Evolutionary conservation across 306 rosid species (phyloP).

Genomic region (Lathyrus oleraceus): DNA sequence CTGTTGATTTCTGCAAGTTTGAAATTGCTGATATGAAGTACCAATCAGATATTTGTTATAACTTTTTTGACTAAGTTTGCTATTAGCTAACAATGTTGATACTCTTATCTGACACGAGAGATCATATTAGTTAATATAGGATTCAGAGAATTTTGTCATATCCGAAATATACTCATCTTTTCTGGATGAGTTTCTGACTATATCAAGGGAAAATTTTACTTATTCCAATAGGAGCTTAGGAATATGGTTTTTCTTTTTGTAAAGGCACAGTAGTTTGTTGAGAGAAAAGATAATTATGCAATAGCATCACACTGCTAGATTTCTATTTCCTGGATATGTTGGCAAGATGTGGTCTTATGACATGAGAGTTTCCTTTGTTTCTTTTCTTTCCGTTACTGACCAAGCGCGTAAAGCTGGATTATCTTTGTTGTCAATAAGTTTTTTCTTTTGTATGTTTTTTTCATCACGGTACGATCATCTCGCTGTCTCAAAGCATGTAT

Average conservation of each 20-base stretch:
- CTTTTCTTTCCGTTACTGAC: not conserved
- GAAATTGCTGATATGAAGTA: not conserved
- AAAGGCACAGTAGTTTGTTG: not conserved
- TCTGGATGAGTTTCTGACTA: not conserved
- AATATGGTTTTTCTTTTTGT: conserved; percentile 4
- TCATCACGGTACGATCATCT: not conserved
- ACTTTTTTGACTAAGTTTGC: not conserved
- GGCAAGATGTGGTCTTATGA: not conserved
- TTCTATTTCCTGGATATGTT: conserved; percentile 11
- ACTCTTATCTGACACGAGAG: not conserved
- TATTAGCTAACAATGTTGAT: not conserved
- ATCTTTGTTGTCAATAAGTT: not conserved
- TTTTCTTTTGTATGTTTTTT: not conserved
- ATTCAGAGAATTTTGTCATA: not conserved
- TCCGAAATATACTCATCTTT: not conserved
- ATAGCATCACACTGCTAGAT: conserved; percentile 3
- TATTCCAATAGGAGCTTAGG: not conserved
- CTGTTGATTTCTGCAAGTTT: conserved; percentile 4
- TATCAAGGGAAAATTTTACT: not conserved
- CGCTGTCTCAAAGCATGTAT: not conserved
- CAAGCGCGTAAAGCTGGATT: conserved; percentile 2
- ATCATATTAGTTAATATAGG: not conserved
- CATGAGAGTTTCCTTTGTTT: not conserved
- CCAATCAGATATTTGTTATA: not conserved
- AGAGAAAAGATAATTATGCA: conserved; percentile 3